Percentiles rank a stretch among this genome's conserved stretches.
Conservation (phyloP, 1,139 yeast genomes). For the Suhomyces panamericanus region DNA sequence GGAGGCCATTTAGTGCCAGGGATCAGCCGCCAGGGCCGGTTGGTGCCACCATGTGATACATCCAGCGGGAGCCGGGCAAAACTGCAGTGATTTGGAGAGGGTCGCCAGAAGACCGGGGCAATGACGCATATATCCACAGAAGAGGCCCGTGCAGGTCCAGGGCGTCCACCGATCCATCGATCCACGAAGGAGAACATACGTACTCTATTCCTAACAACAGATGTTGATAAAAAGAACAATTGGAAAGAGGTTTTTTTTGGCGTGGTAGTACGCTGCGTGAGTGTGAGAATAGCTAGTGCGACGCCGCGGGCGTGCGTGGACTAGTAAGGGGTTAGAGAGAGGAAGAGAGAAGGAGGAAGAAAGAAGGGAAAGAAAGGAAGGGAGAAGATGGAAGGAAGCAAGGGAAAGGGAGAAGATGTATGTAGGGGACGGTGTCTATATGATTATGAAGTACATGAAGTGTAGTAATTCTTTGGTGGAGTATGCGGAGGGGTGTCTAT, state of each 20-base stretch:
- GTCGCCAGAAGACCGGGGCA: background rate
- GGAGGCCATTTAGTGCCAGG: background rate
- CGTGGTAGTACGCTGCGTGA: slow-evolving; percentile 6
- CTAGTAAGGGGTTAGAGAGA: slow-evolving; percentile 6
- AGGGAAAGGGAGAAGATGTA: background rate
- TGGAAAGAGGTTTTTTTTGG: slow-evolving; percentile 11
- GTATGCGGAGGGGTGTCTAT: too few relatives aligned
- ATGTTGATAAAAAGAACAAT: slow-evolving; percentile 11
- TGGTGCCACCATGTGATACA: background rate
- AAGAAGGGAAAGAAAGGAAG: background rate
- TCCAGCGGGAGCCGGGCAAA: background rate
- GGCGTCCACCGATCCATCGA: too few relatives aligned
- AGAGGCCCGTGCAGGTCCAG: background rate
- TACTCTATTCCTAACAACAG: slow-evolving; percentile 11
- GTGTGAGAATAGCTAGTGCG: slow-evolving; percentile 6
- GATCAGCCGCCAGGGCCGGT: background rate
- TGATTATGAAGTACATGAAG: too few relatives aligned
- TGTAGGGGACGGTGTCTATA: too few relatives aligned
- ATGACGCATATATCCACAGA: background rate
- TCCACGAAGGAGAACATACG: slow-evolving; percentile 1
- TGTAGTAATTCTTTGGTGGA: too few relatives aligned
- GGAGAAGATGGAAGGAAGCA: background rate
- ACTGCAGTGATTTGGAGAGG: background rate
- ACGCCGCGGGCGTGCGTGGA: slow-evolving; percentile 11
- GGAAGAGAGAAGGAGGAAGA: background rate